These are phyloP conservation scores for Fusarium illudens DNA, from an alignment of 2,329 filamentous ascomycete species.

Conservation along the genomic window DNA sequence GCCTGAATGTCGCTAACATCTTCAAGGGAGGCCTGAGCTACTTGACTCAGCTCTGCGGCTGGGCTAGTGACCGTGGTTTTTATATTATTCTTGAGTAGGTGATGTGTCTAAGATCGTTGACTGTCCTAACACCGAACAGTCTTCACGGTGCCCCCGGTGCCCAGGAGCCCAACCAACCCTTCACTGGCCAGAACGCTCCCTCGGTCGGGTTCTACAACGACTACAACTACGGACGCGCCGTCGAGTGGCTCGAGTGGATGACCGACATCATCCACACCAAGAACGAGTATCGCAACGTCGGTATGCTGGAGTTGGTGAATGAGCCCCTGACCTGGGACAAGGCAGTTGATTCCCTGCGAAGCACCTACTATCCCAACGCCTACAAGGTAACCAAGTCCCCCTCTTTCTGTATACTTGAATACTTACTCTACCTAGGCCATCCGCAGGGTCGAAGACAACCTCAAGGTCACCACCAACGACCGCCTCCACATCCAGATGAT, in stretches of 20 bases:
- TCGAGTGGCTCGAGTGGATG: conserved; percentile 65
- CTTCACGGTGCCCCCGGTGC: conserved; percentile 62
- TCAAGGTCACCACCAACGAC: conserved; percentile 52
- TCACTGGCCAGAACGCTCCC: conserved; percentile 52
- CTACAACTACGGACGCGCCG: conserved; percentile 64
- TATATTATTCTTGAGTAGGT: conserved; percentile 61
- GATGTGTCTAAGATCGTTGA: fast-evolving
- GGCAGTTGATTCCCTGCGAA: conserved; percentile 30
- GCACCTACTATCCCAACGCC: conserved; percentile 33
- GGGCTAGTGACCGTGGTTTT: conserved; percentile 58
- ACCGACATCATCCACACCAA: conserved; percentile 60
- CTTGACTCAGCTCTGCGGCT: conserved; percentile 56
- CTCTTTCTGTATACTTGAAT: fast-evolving
- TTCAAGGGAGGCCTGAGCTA: conserved; percentile 53
- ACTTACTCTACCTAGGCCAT: conserved; percentile 46
- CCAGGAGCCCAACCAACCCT: conserved; percentile 55
- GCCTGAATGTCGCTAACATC: not conserved
- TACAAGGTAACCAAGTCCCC: conserved; percentile 16
- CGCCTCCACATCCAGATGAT: conserved; percentile 62
- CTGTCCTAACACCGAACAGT: conserved; percentile 6
- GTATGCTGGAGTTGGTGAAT: conserved; percentile 62
- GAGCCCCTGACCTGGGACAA: conserved; percentile 35
- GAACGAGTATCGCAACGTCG: conserved; percentile 61
- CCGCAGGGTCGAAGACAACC: conserved; percentile 55
- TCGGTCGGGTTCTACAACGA: conserved; percentile 62